Evolutionary conservation across 257 asterid genomes (phyloP).

Genomic region (Cinchona pubescens): DNA sequence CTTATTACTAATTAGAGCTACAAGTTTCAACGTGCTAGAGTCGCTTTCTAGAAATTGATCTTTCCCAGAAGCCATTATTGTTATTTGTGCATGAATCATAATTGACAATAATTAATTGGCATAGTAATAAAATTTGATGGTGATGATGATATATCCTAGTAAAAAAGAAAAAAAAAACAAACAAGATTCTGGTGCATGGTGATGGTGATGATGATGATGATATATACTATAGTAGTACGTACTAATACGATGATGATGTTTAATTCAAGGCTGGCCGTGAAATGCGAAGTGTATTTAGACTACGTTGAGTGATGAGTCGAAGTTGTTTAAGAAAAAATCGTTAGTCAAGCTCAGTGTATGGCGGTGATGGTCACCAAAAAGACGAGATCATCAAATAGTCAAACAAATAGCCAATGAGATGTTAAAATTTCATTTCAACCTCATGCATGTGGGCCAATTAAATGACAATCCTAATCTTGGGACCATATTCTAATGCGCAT

Average conservation of each 20-base stretch:
- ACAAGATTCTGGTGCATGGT: too few relatives aligned
- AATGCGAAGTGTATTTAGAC: too few relatives aligned
- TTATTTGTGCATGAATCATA: not conserved
- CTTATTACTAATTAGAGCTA: not conserved
- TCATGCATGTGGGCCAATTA: conserved; percentile 23
- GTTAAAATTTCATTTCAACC: not conserved
- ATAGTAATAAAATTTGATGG: not conserved
- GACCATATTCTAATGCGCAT: conserved; percentile 18
- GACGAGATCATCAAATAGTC: too few relatives aligned
- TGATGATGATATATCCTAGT: not conserved
- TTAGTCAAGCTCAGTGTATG: too few relatives aligned
- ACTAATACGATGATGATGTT: not conserved
- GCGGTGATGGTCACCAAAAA: too few relatives aligned
- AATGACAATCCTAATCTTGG: conserved; percentile 10
- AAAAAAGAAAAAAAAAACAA: too few relatives aligned
- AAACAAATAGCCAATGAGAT: conserved; percentile 1
- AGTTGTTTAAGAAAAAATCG: not conserved
- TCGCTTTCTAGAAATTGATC: not conserved
- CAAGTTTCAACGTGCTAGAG: not conserved
- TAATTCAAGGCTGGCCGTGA: not conserved
- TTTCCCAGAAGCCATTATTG: not conserved
- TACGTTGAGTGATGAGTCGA: too few relatives aligned
- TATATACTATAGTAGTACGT: not conserved
- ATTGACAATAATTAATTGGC: not conserved
- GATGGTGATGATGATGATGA: not conserved